These are phyloP conservation scores for Monascus purpureus DNA, from an alignment of 495 filamentous ascomycete genomes.

Conservation along the genomic window DNA sequence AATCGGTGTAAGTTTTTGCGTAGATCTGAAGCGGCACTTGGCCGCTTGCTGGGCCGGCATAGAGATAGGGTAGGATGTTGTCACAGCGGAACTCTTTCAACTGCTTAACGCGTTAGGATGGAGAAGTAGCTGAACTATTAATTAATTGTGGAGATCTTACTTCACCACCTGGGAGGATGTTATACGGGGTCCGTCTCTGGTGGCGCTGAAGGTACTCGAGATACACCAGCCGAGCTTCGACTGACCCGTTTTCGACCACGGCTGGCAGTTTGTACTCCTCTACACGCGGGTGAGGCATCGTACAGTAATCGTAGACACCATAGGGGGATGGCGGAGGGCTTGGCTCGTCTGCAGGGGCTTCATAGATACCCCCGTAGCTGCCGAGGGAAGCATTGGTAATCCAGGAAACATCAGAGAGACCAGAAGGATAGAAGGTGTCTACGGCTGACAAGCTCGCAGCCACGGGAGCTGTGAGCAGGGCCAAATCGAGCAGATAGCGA, in stretches of 20 bases:
- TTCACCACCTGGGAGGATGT: constrained; percentile 28
- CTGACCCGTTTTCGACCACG: constrained; percentile 14
- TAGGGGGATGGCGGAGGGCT: constrained; percentile 10
- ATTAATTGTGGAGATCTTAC: constrained; percentile 6
- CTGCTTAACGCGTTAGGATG: constrained; percentile 6
- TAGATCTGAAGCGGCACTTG: constrained; percentile 22
- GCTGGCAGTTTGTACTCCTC: constrained; percentile 18
- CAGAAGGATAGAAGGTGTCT: constrained; percentile 25
- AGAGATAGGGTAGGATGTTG: constrained; percentile 24
- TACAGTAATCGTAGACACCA: constrained; percentile 27
- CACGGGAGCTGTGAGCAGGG: constrained; percentile 1
- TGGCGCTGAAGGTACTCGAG: constrained; percentile 31
- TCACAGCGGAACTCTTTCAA: constrained; percentile 30
- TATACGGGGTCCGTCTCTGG: constrained; percentile 28
- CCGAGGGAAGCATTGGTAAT: constrained; percentile 26
- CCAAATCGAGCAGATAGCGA: too few species aligned
- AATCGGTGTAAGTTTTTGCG: constrained; percentile 25
- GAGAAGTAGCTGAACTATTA: neutral
- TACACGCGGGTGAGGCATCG: constrained; percentile 31
- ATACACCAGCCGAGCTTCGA: constrained; percentile 21
- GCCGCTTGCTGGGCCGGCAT: constrained; percentile 15
- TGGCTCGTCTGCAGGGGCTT: constrained; percentile 16
- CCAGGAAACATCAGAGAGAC: constrained; percentile 22
- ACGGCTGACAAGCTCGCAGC: constrained; percentile 5
- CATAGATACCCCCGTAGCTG: constrained; percentile 27